Percentiles rank a stretch among this genome's conserved stretches.
These are phyloP conservation scores for Acrocalymma vagum DNA, from an alignment of 2,329 filamentous ascomycete genomes.

Conservation along the genomic window DNA sequence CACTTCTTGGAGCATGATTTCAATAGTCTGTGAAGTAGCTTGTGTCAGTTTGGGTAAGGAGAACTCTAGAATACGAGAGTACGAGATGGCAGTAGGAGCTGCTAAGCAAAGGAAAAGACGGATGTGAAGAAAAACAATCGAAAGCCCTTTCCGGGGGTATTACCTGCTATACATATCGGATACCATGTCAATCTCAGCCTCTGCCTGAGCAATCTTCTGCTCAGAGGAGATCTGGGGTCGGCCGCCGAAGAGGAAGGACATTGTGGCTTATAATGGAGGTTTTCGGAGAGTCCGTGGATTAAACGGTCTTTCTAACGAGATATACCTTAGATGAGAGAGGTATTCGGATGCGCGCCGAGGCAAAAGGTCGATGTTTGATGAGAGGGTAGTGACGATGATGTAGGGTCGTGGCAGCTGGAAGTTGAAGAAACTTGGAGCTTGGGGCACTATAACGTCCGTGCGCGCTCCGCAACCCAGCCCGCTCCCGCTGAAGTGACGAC, in stretches of 20 bases:
- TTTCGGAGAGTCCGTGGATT: too few relatives aligned
- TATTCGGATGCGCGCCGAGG: not conserved
- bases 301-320: not conserved
- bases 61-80: not conserved
- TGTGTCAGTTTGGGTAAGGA: constrained; percentile 4
- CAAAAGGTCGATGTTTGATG: not conserved
- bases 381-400: constrained; percentile 9
- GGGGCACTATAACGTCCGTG: constrained; percentile 12
- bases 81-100: not conserved
- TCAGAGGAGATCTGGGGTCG: constrained; percentile 89
- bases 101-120: not conserved
- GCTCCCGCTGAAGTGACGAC: too few relatives aligned
- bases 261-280: constrained; percentile 18
- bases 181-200: constrained; percentile 97
- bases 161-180: constrained; percentile 99
- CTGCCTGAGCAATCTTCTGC: constrained; percentile 96
- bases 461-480: too few relatives aligned
- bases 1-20: constrained; percentile 94
- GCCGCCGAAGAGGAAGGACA: constrained; percentile 60
- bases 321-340: not conserved
- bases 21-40: constrained; percentile 68
- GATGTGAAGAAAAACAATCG: not conserved
- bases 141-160: constrained; percentile 16
- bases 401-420: constrained; percentile 9
- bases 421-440: constrained; percentile 18